Evolutionary conservation across 139 green algal species (phyloP), one percentile per base, ranked within the genome.

Genomic region (Deuterostichococcus epilithicus): DNA sequence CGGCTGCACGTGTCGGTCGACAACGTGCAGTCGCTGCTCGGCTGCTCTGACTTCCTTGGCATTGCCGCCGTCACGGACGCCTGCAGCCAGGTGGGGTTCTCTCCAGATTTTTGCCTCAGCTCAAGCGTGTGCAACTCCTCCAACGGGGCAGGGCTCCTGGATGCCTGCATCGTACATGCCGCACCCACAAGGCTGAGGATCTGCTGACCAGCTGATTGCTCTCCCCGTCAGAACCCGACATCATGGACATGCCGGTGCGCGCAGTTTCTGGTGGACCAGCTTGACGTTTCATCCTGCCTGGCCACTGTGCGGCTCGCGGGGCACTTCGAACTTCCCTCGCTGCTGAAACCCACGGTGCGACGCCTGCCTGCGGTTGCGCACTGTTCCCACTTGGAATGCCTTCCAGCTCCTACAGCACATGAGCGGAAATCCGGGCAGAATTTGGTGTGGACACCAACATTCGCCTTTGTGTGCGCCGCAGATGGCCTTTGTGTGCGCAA

Each of bases 21-120:
- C 30, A 79, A 52, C 67, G 32, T 79, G 66, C 36, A 69, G 39
- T 33, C 42, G 33, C 67, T 79, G 10, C 39, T 79, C 20, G 30
- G 26, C n/a, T 45, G 66, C 15, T 47, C 59, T 13, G 44, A 69
- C 32, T 74, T 38, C 39, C 75, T 67, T n/a, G 75, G 65, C 67
- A 42, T 74, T 28, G 23, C 52, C 32, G 35, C 30, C 42, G 47
- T 79, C 13, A 59, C 23, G 20, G 60, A 47, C 20, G 59, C 39
- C 34, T 70, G 59, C 74, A 72, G 74, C 33, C 35, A 38, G 33
- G 72, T 38, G 18, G 5, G 32, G 15, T 47, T 30, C 72, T 69
- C 4, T 6, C 18, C n/a, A n/a, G n/a, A n/a, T n/a, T n/a, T n/a
- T n/a, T n/a, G n/a, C 35, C 58, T 44, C 32, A 32, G 3, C n/a